A percentile compares a stretch with the other conserved stretches of the same genome.
phyloP scores from a whole-genome alignment of 2,329 filamentous ascomycete species.

The Pseudogymnoascus sp. region DNA sequence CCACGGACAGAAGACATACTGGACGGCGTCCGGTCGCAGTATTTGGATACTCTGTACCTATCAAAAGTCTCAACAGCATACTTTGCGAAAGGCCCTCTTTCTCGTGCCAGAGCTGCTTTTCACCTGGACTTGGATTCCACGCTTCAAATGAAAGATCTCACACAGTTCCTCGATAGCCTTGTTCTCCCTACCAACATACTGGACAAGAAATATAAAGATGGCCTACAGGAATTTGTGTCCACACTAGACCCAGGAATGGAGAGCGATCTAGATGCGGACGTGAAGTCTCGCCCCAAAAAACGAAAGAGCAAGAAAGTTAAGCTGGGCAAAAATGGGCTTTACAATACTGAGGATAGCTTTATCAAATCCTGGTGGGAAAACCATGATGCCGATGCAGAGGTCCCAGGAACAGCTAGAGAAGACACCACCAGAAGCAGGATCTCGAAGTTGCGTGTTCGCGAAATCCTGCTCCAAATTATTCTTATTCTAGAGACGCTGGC shows the following conservation, averaged over 20 bases:
- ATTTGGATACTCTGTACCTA: conserved; percentile 54
- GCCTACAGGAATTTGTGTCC: conserved; percentile 53
- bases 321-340: conserved; percentile 60
- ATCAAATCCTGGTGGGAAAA: conserved; percentile 64
- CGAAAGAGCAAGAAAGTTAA: conserved; percentile 56
- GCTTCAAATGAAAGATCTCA: conserved; percentile 53
- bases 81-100: conserved; percentile 74
- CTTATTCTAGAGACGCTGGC: conserved; percentile 69
- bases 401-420: conserved; percentile 37
- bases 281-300: conserved; percentile 35
- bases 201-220: conserved; percentile 74
- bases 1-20: conserved; percentile 16
- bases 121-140: conserved; percentile 53
- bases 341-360: conserved; percentile 55
- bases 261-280: conserved; percentile 39
- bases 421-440: conserved; percentile 51
- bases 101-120: conserved; percentile 64
- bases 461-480: conserved; percentile 75
- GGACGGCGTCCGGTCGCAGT: conserved; percentile 42
- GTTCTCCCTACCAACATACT: conserved; percentile 59
- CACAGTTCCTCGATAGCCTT: conserved; percentile 60
- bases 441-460: conserved; percentile 61
- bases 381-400: conserved; percentile 46
- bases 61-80: conserved; percentile 71
- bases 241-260: conserved; percentile 49